Evolutionary conservation across 192 early-diverging fungal genomes (phyloP), one percentile per base, ranked within the genome.

Genomic region (Coemansia sp.): DNA sequence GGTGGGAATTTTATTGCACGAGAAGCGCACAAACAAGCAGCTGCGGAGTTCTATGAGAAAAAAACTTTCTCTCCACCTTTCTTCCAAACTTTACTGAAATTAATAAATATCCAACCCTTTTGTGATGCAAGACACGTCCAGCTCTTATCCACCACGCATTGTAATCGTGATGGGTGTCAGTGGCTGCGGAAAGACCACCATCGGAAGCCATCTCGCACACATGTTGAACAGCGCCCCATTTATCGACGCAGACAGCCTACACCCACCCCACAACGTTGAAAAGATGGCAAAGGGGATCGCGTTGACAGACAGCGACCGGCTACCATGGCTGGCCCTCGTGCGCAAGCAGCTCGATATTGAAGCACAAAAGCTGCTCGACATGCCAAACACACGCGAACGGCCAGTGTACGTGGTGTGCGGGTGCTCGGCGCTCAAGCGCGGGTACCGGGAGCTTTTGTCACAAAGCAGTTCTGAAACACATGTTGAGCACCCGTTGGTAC

Each of bases 201-300:
- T 90, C 23, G 75, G 82, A 23, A 22, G 16, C 4, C 23, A 31
- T 18, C 55, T 79, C 12, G 76, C 76, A 3, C 63, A 74, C 16
- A 46, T 29, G 14, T 64, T 90, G 1, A 77, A 71, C 31, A 19
- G 49, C 23, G 73, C 71, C 2, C 62, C 60, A 7, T 88, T 80
- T 46, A 65, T 91, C 19, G 89, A 91, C 38, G 89, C 84, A 0
- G 89, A 91, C 56, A 29, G 72, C n/a, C 65, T 87, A 31, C 89
- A 91, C 47, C 68, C 87, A 7, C 40, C 74, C 12, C 64, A 60
- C 12, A 85, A 82, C 68, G 69, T 86, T n/a, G 62, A 70, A 16
- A 87, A 87, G 57, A 91, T 91, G 89, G 58, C 82, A 9, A 45
- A 52, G 28, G 89, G 87, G 45, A 8, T 78, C 21, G 71, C 86